These are phyloP conservation scores for Lentinula sp. DNA, from an alignment of 768 basidiomycete genomes.

Conservation along the genomic window DNA sequence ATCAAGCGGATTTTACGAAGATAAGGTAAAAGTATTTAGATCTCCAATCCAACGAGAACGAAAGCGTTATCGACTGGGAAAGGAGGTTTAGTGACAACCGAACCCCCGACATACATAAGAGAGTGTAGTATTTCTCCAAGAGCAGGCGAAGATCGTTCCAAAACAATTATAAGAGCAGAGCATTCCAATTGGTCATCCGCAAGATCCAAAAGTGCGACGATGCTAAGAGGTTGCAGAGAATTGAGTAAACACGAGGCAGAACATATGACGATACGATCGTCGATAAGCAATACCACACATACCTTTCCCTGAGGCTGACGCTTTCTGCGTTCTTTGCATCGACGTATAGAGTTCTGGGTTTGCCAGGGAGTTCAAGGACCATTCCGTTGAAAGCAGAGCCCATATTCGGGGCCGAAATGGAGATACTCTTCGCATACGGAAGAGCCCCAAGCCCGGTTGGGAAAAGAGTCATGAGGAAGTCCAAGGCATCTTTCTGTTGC, in stretches of 20 bases:
- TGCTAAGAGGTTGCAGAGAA: slow-evolving; percentile 33
- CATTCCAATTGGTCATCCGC: slow-evolving; percentile 82
- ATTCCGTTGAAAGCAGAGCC: slow-evolving; percentile 72
- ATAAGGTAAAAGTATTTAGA: slow-evolving; percentile 28
- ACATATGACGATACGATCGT: slow-evolving; percentile 1
- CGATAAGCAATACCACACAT: slow-evolving; percentile 8
- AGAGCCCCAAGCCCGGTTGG: slow-evolving; percentile 66
- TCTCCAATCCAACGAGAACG: slow-evolving; percentile 82
- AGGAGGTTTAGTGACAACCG: slow-evolving; percentile 74
- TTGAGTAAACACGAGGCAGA: slow-evolving; percentile 5
- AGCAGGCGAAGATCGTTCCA: slow-evolving; percentile 67
- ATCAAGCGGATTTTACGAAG: no score
- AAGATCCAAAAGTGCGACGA: slow-evolving; percentile 82
- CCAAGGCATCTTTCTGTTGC: slow-evolving; percentile 55
- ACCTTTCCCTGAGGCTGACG: slow-evolving; percentile 83
- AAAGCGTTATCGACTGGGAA: slow-evolving; percentile 73
- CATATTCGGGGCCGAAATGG: slow-evolving; percentile 63
- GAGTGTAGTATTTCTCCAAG: slow-evolving; percentile 78
- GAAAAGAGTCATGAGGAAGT: slow-evolving; percentile 75
- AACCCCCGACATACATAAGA: slow-evolving; percentile 89
- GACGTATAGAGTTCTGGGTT: slow-evolving; percentile 75
- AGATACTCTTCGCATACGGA: slow-evolving; percentile 69
- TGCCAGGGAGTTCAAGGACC: slow-evolving; percentile 66
- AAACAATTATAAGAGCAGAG: slow-evolving; percentile 69
- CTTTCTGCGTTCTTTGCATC: slow-evolving; percentile 77